Evolutionary conservation across 345 rosid species (phyloP), one percentile per base, ranked within the genome.

Genomic region (Acer saccharum): DNA sequence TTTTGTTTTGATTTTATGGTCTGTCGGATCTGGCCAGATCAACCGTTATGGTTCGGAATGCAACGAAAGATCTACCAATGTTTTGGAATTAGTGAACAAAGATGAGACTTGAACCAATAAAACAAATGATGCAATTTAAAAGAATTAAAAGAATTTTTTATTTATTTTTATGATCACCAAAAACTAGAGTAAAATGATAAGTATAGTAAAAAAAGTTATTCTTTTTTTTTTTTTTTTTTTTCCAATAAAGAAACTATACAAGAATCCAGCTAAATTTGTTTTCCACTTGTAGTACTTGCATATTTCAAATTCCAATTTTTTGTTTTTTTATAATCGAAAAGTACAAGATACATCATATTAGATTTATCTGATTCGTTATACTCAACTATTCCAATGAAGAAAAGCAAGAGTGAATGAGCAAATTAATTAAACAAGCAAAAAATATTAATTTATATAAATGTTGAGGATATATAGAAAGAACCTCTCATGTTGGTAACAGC

Each of bases 401-500:
- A 18, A 43, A 16, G 4, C 10, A 10, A 70, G 43, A 54, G 17
- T 69, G 23, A 25, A 23, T 12, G 23, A 50, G 63, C 29, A 50
- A 16, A 66, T 27, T 21, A 16, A 66, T 27, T 18, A 60, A 39
- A 60, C 54, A 14, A 14, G 62, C 27, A 32, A 29, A 69, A 52
- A 32, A 32, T 32, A 32, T 32, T 32, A 32, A 32, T 32, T 32
- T 39, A 41, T 65, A 73, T 7, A 32, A 9, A 14, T 43, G 41
- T 27, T 58, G 12, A 35, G n/a, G 43, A 61, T 61, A 29, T 2
- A 46, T 54, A 6, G 32, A 32, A 20, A 46, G 70, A 75, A 94
- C 98, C 98, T 95, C 84, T 93, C 88, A 92, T 90, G 82, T 85
- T 65, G 79, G 83, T 83, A 75, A 92, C 94, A 81, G 91, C 92